Evolutionary conservation across 331 rosid genomes (phyloP), one percentile per base, ranked within the genome.

Genomic region (Quercus phellos): DNA sequence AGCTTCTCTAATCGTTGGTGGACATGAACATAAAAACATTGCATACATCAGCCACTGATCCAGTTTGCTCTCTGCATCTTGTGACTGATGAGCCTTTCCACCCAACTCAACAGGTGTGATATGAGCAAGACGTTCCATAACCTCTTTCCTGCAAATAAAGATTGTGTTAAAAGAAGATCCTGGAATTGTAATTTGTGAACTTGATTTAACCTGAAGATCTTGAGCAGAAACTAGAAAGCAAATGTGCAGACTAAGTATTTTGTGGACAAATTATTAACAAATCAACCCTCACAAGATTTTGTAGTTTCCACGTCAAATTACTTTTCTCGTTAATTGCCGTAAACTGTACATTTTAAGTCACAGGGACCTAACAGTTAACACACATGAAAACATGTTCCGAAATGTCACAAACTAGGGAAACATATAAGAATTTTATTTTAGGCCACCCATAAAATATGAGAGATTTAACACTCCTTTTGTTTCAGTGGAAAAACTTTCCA

Each of bases 31-130:
- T 63, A 87, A 88, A 54, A 95, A 93, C 96, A 95, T 91, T 43
- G 99, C 90, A 79, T 95, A 95, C 96, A 93, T 90, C 77, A 93
- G 96, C 99, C 99, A 95, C 88, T 95, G 99, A 81, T 95, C 99
- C 77, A 93, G 82, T 85, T 95, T 95, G 88, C 80, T 95, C 87
- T 95, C 99, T 42, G 92, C 86, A 84, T 95, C 99, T 84, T 91
- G 98, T 11, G 97, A 90, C 63, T 84, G 94, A 85, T 95, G 94
- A 81, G 96, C 97, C 88, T 91, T 95, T 73, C 98, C 99, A 68
- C 98, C 99, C 88, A 95, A 87, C 86, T 95, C 99, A 79, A 89
- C 77, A 24, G 99, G 96, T 55, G 99, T 93, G 79, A 95, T 85
- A 85, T 95, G 93, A 75, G 91, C 84, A 85, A 95, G 97, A 72